Base-by-base conservation (phyloP, 345 rosid species). In the Mangifera indica region DNA sequence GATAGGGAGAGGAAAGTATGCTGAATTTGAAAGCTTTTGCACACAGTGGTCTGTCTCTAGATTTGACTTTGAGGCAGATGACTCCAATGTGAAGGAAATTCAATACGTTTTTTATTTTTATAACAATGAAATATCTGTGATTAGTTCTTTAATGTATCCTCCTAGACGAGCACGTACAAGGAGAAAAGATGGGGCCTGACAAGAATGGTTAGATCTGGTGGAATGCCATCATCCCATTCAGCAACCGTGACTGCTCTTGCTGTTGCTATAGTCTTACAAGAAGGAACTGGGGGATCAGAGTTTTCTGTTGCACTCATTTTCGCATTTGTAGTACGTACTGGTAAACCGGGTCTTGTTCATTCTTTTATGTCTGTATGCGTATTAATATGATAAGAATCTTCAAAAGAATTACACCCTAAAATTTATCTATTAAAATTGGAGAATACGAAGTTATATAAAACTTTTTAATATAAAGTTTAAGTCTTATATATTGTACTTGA, bases 191-290 rank as follows among this genome's bases (percentile, higher is more conserved):
- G 90, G 86, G 90, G 86, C 81, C 60, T 86, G 40, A 78, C 84
- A 76, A 82, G 81, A 74, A 60, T 88, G 73, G 77, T 81, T 64
- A 80, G 87, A 21, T 88, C 93, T 0, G 93, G 90, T 67, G 93
- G 93, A 49, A 88, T 88, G 93, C 93, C 93, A 11, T 86, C 93
- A 6, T 86, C 90, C 0, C 90, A 88, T 83, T 83, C 89, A 32
- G 85, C 93, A 63, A 86, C 90, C 0, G 89, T 86, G 77, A 80
- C 83, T 25, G 86, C 90, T 77, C 82, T 88, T 74, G 87, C 87
- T 1, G 78, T 78, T 24, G 79, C 93, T 11, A 66, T 83, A 46
- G 90, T 85, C 25, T 72, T 88, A 22, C 83, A 84, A 65, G 93
- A 88, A 81, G 88, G 89, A 67, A 37, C 68, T 67, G 77, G 81